Base-by-base conservation (phyloP, 2,329 filamentous ascomycete species). In the Talaromyces atroroseus region DNA sequence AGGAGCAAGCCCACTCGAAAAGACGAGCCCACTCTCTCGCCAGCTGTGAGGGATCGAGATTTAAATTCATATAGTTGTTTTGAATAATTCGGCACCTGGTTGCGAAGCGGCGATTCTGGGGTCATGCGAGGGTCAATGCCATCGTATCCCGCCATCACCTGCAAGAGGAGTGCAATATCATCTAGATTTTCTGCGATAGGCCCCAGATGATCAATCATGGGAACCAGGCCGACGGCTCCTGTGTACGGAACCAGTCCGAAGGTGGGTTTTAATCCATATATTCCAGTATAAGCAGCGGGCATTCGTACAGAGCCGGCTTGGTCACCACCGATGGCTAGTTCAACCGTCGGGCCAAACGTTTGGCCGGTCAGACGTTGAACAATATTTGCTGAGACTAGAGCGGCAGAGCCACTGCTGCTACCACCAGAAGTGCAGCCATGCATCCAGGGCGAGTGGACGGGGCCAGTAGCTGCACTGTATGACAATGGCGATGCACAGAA, bases 191-290 rank as follows among this genome's bases (percentile, higher is more conserved):
- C 65, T 1, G 77, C 74, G 67, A 80, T 76, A 0, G 78, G 77
- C 0, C 76, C 76, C 10, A 72, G 65, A 59, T 79, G 75, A 59
- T 80, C 78, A 47, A 75, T 71, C 50, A 72, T 71, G 0, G 72
- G 68, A 50, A 77, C 65, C 44, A 74, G 58, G 21, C 71, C 63
- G 32, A 69, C 69, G 6, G 78, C 76, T 0, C 77, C 78, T 0
- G 78, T 80, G 58, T 80, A 80, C 0, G 78, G 78, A 1, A 81
- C 70, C 2, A 81, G 65, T 0, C 78, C 78, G 63, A 75, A 72
- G 0, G 78, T 80, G 0, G 78, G 73, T 58, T 81, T 81, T 5
- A 77, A 64, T 3, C 74, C 75, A 51, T 76, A 76, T 29, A 76
- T 64, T 1, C 75, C 74, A 26, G 65, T 70, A 59, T 72, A 75